phyloP scores from a whole-genome alignment of 306 rosid genomes.

The Chamaecrista fasciculata region DNA sequence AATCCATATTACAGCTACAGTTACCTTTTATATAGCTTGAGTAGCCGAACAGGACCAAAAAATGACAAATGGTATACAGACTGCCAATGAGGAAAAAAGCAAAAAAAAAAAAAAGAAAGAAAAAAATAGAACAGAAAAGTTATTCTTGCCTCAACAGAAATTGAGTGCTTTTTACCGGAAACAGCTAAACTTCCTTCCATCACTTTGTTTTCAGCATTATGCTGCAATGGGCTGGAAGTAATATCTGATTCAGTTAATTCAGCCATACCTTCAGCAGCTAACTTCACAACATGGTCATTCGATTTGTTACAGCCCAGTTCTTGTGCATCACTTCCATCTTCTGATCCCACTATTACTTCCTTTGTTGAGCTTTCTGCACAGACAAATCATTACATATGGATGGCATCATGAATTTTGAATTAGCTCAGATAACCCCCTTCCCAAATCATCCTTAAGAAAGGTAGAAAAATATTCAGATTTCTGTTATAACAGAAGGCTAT shows the following conservation, averaged over 20 bases:
- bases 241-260: slow-evolving; percentile 39
- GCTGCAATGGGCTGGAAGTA: slow-evolving; percentile 36
- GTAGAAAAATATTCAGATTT: neutral
- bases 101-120: neutral
- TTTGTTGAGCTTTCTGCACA: slow-evolving; percentile 34
- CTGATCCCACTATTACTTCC: slow-evolving; percentile 37
- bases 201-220: slow-evolving; percentile 28
- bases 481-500: neutral
- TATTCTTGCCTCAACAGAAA: slow-evolving; percentile 61
- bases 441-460: neutral
- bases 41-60: slow-evolving; percentile 1
- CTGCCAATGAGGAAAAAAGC: neutral
- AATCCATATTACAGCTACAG: neutral
- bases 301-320: slow-evolving; percentile 42
- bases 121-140: slow-evolving; percentile 20
- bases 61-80: slow-evolving; percentile 8
- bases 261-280: slow-evolving; percentile 32
- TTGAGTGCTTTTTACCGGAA: slow-evolving; percentile 50
- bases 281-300: slow-evolving; percentile 31
- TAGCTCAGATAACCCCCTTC: neutral
- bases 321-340: slow-evolving; percentile 37
- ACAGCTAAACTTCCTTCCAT: slow-evolving; percentile 46
- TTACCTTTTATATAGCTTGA: slow-evolving; percentile 6
- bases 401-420: neutral
- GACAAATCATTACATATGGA: slow-evolving; percentile 15